Evolutionary conservation across 768 basidiomycete genomes (phyloP), one percentile per base, ranked within the genome.

Genomic region (Trichaptum fuscoviolaceum): DNA sequence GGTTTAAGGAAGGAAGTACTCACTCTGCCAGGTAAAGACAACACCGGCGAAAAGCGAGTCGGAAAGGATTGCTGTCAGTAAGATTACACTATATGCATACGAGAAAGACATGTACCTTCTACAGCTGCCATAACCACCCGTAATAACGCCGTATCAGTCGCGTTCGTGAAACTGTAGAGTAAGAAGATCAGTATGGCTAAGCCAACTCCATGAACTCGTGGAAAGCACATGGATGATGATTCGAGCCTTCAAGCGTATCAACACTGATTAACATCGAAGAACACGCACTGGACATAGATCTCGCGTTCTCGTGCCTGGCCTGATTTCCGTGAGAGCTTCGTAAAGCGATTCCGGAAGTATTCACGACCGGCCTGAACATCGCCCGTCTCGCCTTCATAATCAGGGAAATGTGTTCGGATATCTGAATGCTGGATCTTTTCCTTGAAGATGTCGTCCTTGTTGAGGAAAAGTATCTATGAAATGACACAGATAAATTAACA

Each of bases 111-210:
- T 87, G 71, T 69, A 93, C 93, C 93, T 95, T 95, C 92, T 63
- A 95, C 93, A 68, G 95, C 95, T 69, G 92, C 92, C 95, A 96
- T 96, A 18, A 98, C 92, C 23, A 96, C 92, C 71, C 91, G 83
- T 63, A 96, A 78, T 83, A 95, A 84, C 23, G 85, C 91, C 1
- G 93, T 95, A 79, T 96, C 94, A 24, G 94, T 94, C 35, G 95
- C 93, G 57, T 89, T 96, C 58, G 95, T 96, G 67, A 89, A 87
- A 77, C 94, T 94, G 70, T 58, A 67, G 63, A 36, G 61, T 25
- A 63, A 64, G 57, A 58, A 66, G 35, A 67, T 69, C 17, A 73
- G 70, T 67, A 68, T 18, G 35, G 58, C 62, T 64, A 63, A 58
- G 36, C n/a, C 58, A 64, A 62, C 63, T 24, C 59, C 36, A 7